Evolutionary conservation across 2,329 filamentous ascomycete species (phyloP), one percentile per base, ranked within the genome.

Genomic region (Tolypocladium endophyticum): DNA sequence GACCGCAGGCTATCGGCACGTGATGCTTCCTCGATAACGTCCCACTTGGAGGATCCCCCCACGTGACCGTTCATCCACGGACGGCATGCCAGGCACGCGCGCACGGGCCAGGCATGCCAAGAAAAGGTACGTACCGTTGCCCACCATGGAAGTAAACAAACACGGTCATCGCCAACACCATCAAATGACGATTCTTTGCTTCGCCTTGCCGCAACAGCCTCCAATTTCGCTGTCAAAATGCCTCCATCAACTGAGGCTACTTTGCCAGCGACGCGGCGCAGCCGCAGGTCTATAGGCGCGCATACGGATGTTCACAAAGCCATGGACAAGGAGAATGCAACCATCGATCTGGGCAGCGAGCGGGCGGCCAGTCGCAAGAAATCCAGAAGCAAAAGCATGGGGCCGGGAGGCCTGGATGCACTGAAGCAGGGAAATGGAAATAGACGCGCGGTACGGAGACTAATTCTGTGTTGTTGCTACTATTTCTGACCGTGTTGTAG

Each of bases 371-470:
- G 73, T 69, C 78, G 81, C 63, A 82, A 81, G 76, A 93, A 92
- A 76, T 89, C 88, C 61, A 87, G 94, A 65, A 97, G 93, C 76
- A 97, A 97, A 79, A 97, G 93, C 75, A 87, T 99, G 66, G 94
- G 94, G 2, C 93, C 94, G 20, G 94, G 93, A 57, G 92, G 92
- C 33, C 76, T 96, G 54, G 92, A 95, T 78, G 87, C 88, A 60
- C 80, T 95, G 59, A 92, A 88, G 72, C 82, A 87, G 69, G 83
- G 82, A 53, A 84, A 80, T 69, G 90, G 89, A 39, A 95, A 96
- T 72, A 81, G 89, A 67, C 84, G 89, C 73, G 89, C 91, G 77
- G 91, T 94, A 82, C 69, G 79, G 60, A 47, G 12, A 47, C 2
- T 14, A 53, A 59, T 20, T 43, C 43, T 45, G n/a, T 56, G 53